A percentile compares a stretch with the other conserved stretches of the same genome.
Evolutionary conservation across 768 basidiomycete species (phyloP).

Genomic region (Pisolithus sp.): DNA sequence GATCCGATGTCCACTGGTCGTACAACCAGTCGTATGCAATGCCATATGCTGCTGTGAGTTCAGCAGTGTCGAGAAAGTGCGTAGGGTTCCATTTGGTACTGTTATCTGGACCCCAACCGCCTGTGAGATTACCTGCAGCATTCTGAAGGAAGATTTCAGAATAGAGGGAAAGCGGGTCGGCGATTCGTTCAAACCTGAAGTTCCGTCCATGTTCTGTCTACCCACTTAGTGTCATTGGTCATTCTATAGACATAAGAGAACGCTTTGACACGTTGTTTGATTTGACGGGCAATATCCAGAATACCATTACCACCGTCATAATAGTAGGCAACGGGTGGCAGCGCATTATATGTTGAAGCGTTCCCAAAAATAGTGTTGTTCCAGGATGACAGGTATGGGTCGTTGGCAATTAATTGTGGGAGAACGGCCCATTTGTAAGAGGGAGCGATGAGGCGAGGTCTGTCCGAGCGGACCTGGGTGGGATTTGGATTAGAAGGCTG

Average conservation of each 20-base stretch:
- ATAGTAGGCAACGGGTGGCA: conserved; percentile 61
- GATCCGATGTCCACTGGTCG: conserved; percentile 69
- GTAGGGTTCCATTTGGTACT: conserved; percentile 74
- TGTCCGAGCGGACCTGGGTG: conserved; percentile 63
- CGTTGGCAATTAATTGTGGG: conserved; percentile 64
- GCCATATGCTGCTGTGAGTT: conserved; percentile 81
- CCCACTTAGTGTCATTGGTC: conserved; percentile 90
- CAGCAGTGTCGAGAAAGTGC: conserved; percentile 94
- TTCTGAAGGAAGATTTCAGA: conserved; percentile 34
- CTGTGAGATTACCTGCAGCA: conserved; percentile 64
- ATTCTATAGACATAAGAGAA: conserved; percentile 87
- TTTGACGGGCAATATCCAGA: conserved; percentile 80
- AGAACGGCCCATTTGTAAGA: conserved; percentile 87
- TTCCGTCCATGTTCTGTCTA: conserved; percentile 79
- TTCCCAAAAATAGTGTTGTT: conserved; percentile 88
- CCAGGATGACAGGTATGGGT: conserved; percentile 85
- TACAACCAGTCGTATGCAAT: conserved; percentile 97
- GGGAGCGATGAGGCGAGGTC: conserved; percentile 90
- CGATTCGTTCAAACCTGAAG: conserved; percentile 53
- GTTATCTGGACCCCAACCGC: conserved; percentile 55
- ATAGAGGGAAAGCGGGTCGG: neutral
- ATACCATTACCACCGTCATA: conserved; percentile 87
- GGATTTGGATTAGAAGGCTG: conserved; percentile 55
- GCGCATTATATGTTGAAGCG: conserved; percentile 64
- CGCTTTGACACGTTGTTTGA: conserved; percentile 90